These are phyloP conservation scores for Lichtheimia ornata DNA, from an alignment of 371 early-diverging fungal species.

Conservation along the genomic window DNA sequence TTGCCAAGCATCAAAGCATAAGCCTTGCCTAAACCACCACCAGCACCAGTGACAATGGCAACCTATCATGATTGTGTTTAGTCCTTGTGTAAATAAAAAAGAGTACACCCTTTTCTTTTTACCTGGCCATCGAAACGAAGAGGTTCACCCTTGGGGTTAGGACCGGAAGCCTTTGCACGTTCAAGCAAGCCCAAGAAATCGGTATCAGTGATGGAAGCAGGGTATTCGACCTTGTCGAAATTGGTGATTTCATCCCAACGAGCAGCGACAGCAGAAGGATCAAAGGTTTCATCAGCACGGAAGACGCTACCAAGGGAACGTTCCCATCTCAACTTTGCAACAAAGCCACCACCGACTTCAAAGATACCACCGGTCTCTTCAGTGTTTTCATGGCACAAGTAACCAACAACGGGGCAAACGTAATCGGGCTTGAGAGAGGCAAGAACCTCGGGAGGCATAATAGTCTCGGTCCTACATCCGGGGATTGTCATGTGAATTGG, in stretches of 20 bases:
- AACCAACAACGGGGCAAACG: slow-evolving; percentile 94
- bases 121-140: slow-evolving; percentile 79
- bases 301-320: slow-evolving; percentile 89
- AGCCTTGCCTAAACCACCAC: slow-evolving; percentile 86
- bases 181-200: slow-evolving; percentile 86
- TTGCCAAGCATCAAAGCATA: slow-evolving; percentile 87
- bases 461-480: slow-evolving; percentile 72
- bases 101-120: neutral
- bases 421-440: slow-evolving; percentile 94
- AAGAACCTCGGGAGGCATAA: slow-evolving; percentile 93
- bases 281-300: slow-evolving; percentile 86
- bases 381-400: slow-evolving; percentile 87
- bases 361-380: slow-evolving; percentile 88
- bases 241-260: slow-evolving; percentile 80
- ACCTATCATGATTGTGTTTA: slow-evolving; percentile 40
- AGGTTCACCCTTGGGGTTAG: slow-evolving; percentile 59
- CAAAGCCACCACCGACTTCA: slow-evolving; percentile 95
- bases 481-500: neutral
- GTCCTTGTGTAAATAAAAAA: neutral
- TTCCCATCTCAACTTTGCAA: slow-evolving; percentile 93
- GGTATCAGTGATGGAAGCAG: slow-evolving; percentile 76
- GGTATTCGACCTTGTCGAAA: slow-evolving; percentile 76
- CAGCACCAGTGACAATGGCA: slow-evolving; percentile 92
- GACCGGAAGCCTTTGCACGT: slow-evolving; percentile 66
- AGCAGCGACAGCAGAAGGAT: slow-evolving; percentile 79